Evolutionary conservation across 768 basidiomycete genomes (phyloP), one percentile per base, ranked within the genome.

Genomic region (Mycena vitilis): DNA sequence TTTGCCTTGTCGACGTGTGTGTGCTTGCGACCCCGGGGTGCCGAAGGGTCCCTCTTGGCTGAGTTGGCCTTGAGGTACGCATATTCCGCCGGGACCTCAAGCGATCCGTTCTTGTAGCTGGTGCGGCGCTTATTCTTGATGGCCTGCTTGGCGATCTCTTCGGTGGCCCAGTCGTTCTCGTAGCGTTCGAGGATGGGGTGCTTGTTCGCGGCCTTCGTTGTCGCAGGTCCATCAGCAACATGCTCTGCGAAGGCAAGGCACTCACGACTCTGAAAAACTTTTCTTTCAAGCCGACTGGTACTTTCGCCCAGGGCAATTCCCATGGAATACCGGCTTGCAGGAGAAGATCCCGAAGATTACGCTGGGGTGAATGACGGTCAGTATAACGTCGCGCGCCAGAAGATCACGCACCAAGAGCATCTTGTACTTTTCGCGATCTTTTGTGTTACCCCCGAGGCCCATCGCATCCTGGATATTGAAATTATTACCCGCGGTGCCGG

Each of bases 151-250:
- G 65, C 63, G 12, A 77, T 60, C 12, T 68, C 72, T 36, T 76
- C 69, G 1, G 74, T 76, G 2, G 76, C 76, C 75, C 73, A 77
- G 45, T 77, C 74, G 56, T 75, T 73, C 9, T n/a, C 22, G 45
- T 37, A 64, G 1, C 22, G n/a, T n/a, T 22, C 13, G 11, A 64
- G 36, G 45, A 47, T 47, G 2, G 63, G 63, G 45, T 64, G 54
- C 7, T 30, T 30, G 3, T 30, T 30, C 54, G 63, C 45, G 47
- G 44, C 12, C 63, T 30, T 4, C 45, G 44, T 54, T 64, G 18
- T 18, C 42, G n/a, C 13, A 13, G 2, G 11, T 13, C 15, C 0
- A 36, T 25, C 6, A 5, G 9, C 34, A 23, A n/a, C 9, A 25
- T 45, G 7, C 13, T 22, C 4, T 16, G 20, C 6, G 18, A 16